Base-by-base conservation (phyloP, 2,329 filamentous ascomycete species). In the Corynespora cassiicola region DNA sequence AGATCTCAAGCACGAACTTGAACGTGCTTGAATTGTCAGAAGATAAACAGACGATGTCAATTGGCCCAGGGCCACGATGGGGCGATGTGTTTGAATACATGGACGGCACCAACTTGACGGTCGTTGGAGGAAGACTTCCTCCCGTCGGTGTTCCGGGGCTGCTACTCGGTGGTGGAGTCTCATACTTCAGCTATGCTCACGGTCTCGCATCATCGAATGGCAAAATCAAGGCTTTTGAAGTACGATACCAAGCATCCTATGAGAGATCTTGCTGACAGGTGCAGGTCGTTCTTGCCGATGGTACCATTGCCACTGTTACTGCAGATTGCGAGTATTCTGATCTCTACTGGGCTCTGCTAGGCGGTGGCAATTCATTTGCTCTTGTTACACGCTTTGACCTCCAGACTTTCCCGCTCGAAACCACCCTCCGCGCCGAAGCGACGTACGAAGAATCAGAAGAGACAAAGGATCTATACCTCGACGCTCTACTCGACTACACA, bases 341-440 rank as follows among this genome's bases (percentile, higher is more conserved):
- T 33, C 50, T 64, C 4, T 61, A 56, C 38, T 65, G 60, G 58
- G 61, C 59, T 2, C 47, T 64, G n/a, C 39, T 47, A 10, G 60
- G 60, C 9, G 52, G 52, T 9, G 50, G 47, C n/a, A 55, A 53
- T 34, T 47, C 42, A 10, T 55, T 55, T 28, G 49, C 40, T n/a
- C 9, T 55, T 6, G 35, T 55, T 11, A 55, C 50, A 3, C 44
- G 42, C 12, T 53, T 55, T 33, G 39, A 49, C 10, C 27, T 48
- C 3, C 40, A 47, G 15, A 54, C 50, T 8, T 46, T 45, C 25
- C 31, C 33, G 2, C 34, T 32, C 12, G 32, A 24, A 9, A 37
- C 36, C n/a, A 19, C 49, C 7, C 47, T 52, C 12, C 34, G 32
- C 15, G 54, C 50, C 14, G 50, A 56, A 17, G 50, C 47, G 5